Percentiles rank a stretch among this genome's conserved stretches.
These are phyloP conservation scores for Penicillium salamii DNA, from an alignment of 495 filamentous ascomycete species.

Conservation along the genomic window DNA sequence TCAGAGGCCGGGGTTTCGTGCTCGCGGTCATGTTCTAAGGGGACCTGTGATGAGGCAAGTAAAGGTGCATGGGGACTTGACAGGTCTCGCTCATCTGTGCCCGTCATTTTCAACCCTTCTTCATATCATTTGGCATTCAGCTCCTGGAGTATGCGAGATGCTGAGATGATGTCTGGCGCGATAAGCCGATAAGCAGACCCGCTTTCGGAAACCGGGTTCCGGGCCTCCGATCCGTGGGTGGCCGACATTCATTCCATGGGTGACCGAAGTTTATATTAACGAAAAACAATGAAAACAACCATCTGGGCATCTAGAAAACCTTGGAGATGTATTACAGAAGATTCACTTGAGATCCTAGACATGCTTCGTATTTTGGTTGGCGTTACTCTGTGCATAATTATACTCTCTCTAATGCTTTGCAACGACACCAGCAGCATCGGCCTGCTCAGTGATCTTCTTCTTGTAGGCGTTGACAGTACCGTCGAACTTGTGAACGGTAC, in stretches of 20 bases:
- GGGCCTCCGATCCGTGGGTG: background rate
- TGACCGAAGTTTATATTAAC: background rate
- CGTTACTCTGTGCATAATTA: constrained; percentile 4
- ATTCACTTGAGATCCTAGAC: background rate
- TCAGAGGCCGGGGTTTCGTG: constrained; percentile 13
- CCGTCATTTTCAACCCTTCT: constrained; percentile 20
- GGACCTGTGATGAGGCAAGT: constrained; percentile 19
- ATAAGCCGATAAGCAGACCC: constrained; percentile 12
- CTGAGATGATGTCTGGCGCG: constrained; percentile 10
- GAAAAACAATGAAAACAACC: too few species aligned
- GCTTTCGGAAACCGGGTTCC: constrained; percentile 3
- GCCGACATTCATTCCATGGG: background rate
- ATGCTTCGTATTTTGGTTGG: background rate
- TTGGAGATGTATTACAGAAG: too few species aligned
- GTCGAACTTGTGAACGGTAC: constrained; percentile 93
- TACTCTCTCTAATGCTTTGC: constrained; percentile 30
- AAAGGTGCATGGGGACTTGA: constrained; percentile 29
- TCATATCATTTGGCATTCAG: constrained; percentile 6
- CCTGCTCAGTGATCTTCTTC: constrained; percentile 89
- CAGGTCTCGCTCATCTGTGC: constrained; percentile 21
- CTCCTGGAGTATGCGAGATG: background rate
- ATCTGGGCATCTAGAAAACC: too few species aligned
- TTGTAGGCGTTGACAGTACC: constrained; percentile 97
- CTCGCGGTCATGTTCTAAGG: constrained; percentile 8
- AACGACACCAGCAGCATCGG: constrained; percentile 79